Percentiles rank a stretch among this genome's conserved stretches.
These are phyloP conservation scores for Aspergillus homomorphus DNA, from an alignment of 495 filamentous ascomycete species.

Conservation along the genomic window DNA sequence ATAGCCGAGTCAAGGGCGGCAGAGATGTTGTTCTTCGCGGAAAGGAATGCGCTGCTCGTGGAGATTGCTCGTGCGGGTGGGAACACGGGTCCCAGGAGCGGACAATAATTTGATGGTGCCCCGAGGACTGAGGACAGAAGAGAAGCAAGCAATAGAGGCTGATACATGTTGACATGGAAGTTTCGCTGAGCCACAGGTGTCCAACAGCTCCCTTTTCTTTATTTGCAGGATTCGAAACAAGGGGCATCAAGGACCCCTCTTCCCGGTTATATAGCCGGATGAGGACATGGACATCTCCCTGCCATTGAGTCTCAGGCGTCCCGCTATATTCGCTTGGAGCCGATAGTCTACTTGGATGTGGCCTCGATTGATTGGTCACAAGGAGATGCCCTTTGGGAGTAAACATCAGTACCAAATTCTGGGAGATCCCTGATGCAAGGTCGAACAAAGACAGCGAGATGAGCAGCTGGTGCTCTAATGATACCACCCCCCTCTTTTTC, in stretches of 20 bases:
- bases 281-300: background rate
- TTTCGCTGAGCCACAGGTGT: background rate
- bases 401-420: background rate
- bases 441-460: background rate
- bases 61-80: background rate
- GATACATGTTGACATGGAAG: background rate
- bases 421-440: background rate
- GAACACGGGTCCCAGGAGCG: background rate
- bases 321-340: background rate
- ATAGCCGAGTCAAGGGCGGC: background rate
- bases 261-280: background rate
- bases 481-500: background rate
- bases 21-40: background rate
- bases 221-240: background rate
- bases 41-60: background rate
- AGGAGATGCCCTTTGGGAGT: background rate
- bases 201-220: background rate
- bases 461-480: background rate
- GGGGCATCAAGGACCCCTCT: background rate
- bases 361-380: background rate
- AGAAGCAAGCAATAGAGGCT: background rate
- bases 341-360: background rate
- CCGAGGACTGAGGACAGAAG: background rate
- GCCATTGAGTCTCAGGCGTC: background rate
- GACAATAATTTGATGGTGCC: background rate